Conservation (phyloP, 148 eudicot genomes). For the Cornus kousa region DNA sequence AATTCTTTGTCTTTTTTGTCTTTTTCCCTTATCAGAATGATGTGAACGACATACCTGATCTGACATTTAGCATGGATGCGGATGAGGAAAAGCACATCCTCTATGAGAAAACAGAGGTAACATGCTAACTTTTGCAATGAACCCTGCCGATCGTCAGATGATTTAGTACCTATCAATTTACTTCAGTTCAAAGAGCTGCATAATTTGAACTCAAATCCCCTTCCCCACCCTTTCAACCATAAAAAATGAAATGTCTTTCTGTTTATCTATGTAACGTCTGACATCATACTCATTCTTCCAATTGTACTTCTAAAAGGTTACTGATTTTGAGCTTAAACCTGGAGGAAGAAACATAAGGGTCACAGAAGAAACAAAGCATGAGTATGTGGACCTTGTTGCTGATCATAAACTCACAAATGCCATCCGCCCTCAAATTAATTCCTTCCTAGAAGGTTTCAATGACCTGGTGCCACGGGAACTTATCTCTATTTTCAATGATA, state of each 20-base stretch:
- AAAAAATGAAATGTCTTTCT: too few relatives aligned
- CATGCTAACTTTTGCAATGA: background rate
- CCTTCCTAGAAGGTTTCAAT: constrained; percentile 89
- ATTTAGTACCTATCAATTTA: background rate
- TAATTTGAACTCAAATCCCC: too few relatives aligned
- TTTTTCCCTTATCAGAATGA: constrained; percentile 63
- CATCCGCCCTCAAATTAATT: constrained; percentile 95
- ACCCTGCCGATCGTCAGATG: background rate
- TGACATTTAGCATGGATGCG: constrained; percentile 98
- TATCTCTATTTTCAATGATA: constrained; percentile 89
- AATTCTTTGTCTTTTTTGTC: background rate
- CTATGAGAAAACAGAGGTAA: constrained; percentile 94
- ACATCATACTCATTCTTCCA: too few relatives aligned
- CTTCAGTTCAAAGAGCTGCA: background rate
- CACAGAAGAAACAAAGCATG: constrained; percentile 97
- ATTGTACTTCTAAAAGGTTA: constrained; percentile 51
- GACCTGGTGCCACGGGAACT: constrained; percentile 88
- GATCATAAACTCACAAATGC: constrained; percentile 97
- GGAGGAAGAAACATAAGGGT: constrained; percentile 97
- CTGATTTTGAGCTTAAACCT: constrained; percentile 96
- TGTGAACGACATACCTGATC: constrained; percentile 87
- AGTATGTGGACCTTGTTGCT: constrained; percentile 97
- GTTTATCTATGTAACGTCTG: too few relatives aligned
- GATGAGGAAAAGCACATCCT: constrained; percentile 97
- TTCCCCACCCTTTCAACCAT: too few relatives aligned